Evolutionary conservation across 768 basidiomycete species (phyloP).

Genomic region (Lentinula lateritia): DNA sequence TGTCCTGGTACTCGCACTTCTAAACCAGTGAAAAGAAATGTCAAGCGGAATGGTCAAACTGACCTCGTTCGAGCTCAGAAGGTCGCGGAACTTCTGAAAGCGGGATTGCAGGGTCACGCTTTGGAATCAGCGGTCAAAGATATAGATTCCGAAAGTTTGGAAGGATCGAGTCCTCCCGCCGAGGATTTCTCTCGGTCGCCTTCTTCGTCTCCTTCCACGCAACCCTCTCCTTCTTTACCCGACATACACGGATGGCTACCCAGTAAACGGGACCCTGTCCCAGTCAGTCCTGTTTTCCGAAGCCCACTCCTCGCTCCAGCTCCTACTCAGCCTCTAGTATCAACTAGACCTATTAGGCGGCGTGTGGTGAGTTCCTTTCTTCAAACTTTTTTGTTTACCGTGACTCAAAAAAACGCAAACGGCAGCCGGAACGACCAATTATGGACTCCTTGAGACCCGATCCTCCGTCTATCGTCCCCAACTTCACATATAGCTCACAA

Average conservation of each 20-base stretch:
- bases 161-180: not conserved
- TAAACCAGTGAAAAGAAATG: conserved; percentile 43
- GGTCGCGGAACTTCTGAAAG: conserved; percentile 44
- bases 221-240: not conserved
- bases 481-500: not conserved
- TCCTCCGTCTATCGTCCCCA: not conserved
- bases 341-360: not conserved
- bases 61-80: conserved; percentile 44
- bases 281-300: conserved; percentile 18
- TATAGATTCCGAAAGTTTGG: conserved; percentile 17
- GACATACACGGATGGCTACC: not conserved
- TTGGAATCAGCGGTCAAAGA: conserved; percentile 37
- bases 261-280: not conserved
- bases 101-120: conserved; percentile 45
- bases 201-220: not conserved
- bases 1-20: conserved; percentile 37
- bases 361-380: not conserved
- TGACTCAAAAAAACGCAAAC: not conserved
- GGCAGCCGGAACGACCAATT: not conserved
- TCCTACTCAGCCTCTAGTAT: not conserved
- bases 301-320: conserved; percentile 24
- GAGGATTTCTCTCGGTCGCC: conserved; percentile 6
- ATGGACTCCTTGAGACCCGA: conserved; percentile 7
- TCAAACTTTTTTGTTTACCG: not conserved
- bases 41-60: conserved; percentile 42